phyloP scores from a whole-genome alignment of 306 rosid species.

The Corylus americana region DNA sequence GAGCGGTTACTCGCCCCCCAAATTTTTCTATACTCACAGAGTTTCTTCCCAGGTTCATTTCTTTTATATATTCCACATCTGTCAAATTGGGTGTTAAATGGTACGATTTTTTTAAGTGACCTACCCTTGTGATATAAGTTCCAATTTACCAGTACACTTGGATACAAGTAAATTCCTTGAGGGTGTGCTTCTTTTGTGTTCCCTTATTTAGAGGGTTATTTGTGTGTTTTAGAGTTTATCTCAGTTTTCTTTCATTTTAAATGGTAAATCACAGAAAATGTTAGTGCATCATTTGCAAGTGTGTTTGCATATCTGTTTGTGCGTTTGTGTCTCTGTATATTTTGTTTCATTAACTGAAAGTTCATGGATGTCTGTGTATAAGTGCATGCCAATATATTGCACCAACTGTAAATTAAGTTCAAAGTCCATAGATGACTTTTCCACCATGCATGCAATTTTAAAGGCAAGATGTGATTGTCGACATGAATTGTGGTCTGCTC shows the following conservation, averaged over 20 bases:
- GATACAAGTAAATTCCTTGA: background rate
- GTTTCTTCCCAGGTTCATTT: conserved; percentile 85
- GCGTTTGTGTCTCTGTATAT: background rate
- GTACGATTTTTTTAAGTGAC: background rate
- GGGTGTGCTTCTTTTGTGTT: background rate
- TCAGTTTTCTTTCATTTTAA: background rate
- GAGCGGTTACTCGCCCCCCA: conserved; percentile 93
- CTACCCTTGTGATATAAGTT: conserved; percentile 5
- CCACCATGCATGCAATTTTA: background rate
- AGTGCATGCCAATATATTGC: background rate
- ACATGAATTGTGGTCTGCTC: background rate
- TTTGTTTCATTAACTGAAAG: background rate
- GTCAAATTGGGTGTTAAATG: background rate
- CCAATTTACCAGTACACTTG: conserved; percentile 17
- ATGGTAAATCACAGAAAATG: background rate
- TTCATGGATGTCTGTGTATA: background rate
- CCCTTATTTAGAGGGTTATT: background rate
- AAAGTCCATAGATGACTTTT: background rate
- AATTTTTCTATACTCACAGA: conserved; percentile 95
- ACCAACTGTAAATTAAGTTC: background rate
- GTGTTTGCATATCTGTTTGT: background rate
- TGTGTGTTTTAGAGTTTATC: conserved; percentile 17
- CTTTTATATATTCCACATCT: conserved; percentile 4
- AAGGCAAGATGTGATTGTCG: background rate
- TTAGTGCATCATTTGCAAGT: background rate